A percentile compares a stretch with the other conserved stretches of the same genome.
Conservation (phyloP, 1,284 basidiomycete genomes). For the Kalmanozyma brasiliensis region DNA sequence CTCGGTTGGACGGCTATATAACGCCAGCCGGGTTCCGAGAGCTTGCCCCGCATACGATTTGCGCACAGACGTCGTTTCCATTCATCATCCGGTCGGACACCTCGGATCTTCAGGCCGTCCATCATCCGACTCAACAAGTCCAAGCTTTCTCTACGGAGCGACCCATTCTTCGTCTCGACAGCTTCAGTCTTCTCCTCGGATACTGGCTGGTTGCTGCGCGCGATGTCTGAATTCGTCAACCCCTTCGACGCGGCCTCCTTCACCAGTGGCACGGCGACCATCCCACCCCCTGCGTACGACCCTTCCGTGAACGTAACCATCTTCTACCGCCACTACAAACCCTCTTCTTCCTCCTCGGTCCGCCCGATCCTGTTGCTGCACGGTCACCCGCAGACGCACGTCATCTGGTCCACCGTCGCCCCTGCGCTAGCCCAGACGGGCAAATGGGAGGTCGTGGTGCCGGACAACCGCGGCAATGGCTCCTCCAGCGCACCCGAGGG, state of each 20-base stretch:
- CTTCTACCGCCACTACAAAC: conserved; percentile 34
- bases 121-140: too few species aligned
- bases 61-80: too few species aligned
- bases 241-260: conserved; percentile 23
- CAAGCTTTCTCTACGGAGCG: too few species aligned
- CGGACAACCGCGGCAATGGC: conserved; percentile 67
- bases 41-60: too few species aligned
- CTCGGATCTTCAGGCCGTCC: too few species aligned
- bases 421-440: conserved; percentile 53
- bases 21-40: too few species aligned
- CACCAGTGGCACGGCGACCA: background rate
- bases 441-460: conserved; percentile 65
- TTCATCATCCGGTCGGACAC: too few species aligned
- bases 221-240: conserved; percentile 11
- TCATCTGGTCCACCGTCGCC: conserved; percentile 67
- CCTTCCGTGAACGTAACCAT: conserved; percentile 22
- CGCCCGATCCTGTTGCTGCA: conserved; percentile 66
- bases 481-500: conserved; percentile 49
- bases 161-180: too few species aligned
- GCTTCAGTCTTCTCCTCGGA: background rate
- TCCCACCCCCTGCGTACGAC: conserved; percentile 16
- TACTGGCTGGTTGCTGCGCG: too few species aligned
- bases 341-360: background rate
- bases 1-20: too few species aligned
- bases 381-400: conserved; percentile 68